These are phyloP conservation scores for Trametes hirsuta DNA, from an alignment of 1,284 basidiomycete genomes.

Conservation along the genomic window DNA sequence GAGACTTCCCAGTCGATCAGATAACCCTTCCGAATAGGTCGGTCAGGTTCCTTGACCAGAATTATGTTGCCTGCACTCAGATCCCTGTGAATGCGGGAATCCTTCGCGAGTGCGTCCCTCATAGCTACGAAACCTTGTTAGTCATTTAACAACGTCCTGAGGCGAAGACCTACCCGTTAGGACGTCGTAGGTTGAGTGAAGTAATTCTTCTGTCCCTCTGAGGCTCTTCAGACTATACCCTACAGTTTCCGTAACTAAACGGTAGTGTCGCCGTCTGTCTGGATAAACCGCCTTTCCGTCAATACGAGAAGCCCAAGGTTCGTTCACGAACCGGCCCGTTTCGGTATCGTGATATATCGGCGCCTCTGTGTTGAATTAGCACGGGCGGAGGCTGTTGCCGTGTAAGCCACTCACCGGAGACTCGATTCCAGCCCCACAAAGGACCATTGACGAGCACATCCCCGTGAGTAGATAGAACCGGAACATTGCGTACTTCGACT, in stretches of 20 bases:
- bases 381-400: too few relatives aligned
- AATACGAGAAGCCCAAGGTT: too few relatives aligned
- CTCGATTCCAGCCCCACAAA: too few relatives aligned
- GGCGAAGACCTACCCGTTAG: background rate
- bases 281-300: too few relatives aligned
- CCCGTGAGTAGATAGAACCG: background rate
- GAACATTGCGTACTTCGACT: background rate
- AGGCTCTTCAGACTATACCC: constrained; percentile 8
- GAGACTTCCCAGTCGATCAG: background rate
- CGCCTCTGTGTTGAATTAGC: too few relatives aligned
- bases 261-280: constrained; percentile 8
- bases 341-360: too few relatives aligned
- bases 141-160: too few relatives aligned
- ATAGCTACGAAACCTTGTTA: background rate
- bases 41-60: background rate
- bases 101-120: background rate
- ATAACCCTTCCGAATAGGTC: background rate
- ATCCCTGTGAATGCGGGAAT: constrained; percentile 10
- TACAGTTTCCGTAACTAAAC: constrained; percentile 1
- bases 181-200: background rate
- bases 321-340: too few relatives aligned
- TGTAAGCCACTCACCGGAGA: too few relatives aligned
- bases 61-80: constrained; percentile 14
- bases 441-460: background rate
- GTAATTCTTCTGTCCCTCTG: constrained; percentile 8